These are phyloP conservation scores for Taphrina populina DNA, from an alignment of 1,139 yeast genomes.

Conservation along the genomic window DNA sequence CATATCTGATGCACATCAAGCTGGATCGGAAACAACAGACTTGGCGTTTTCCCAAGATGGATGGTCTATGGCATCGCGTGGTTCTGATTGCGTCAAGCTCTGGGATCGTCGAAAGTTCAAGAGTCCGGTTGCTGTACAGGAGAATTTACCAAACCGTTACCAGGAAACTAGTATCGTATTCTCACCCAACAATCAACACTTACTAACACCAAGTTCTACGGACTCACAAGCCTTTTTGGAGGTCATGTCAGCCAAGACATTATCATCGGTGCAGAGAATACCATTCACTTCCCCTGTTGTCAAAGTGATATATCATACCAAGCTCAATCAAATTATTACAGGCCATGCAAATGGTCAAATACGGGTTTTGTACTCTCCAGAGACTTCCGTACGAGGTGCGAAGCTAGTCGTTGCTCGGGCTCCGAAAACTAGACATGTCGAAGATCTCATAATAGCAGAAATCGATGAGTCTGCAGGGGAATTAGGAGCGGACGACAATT, in stretches of 20 bases:
- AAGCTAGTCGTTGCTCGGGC: slow-evolving; percentile 44
- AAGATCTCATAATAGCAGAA: slow-evolving; percentile 43
- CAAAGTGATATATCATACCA: slow-evolving; percentile 37
- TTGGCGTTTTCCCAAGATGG: slow-evolving; percentile 39
- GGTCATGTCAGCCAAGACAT: slow-evolving; percentile 47
- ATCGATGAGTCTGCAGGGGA: slow-evolving; percentile 41
- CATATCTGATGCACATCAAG: slow-evolving; percentile 41
- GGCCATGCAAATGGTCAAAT: slow-evolving; percentile 46
- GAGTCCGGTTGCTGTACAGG: slow-evolving; percentile 44
- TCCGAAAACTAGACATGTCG: slow-evolving; percentile 47
- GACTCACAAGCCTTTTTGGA: slow-evolving; percentile 41
- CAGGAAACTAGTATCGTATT: slow-evolving; percentile 41
- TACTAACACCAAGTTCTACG: slow-evolving; percentile 40
- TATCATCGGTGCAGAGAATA: slow-evolving; percentile 43
- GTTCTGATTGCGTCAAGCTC: slow-evolving; percentile 44
- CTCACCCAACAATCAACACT: slow-evolving; percentile 42
- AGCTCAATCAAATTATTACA: slow-evolving; percentile 43
- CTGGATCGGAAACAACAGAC: slow-evolving; percentile 40
- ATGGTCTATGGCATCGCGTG: slow-evolving; percentile 42
- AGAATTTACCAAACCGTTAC: slow-evolving; percentile 40
- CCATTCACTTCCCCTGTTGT: slow-evolving; percentile 38
- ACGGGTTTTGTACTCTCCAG: slow-evolving; percentile 46
- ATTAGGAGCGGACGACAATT: slow-evolving; percentile 28
- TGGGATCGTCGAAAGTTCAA: slow-evolving; percentile 47
- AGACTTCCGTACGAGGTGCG: slow-evolving; percentile 46